Conservation (phyloP, 176 grass and related monocot genomes). For the Panicum miliaceum region DNA sequence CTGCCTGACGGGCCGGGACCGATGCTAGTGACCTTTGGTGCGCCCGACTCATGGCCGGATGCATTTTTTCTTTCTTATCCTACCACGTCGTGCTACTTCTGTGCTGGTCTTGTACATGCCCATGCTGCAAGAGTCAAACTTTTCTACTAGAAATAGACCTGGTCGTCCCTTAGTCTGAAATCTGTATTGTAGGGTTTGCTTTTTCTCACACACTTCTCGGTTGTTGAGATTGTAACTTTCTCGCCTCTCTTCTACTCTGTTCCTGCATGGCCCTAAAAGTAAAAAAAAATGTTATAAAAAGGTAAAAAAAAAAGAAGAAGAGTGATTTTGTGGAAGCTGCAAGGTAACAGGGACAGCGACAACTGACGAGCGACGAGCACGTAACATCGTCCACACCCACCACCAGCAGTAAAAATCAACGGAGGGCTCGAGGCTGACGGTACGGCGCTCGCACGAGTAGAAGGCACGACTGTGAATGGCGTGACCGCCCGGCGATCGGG, state of each 20-base stretch:
- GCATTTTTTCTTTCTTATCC: neutral
- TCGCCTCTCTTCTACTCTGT: neutral
- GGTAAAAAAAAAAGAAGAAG: neutral
- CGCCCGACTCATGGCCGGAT: neutral
- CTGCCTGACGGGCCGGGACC: constrained; percentile 12
- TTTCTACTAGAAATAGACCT: neutral
- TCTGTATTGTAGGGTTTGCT: too few species aligned
- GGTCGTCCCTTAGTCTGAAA: neutral
- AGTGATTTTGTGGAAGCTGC: neutral
- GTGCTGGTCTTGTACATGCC: neutral
- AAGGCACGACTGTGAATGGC: too few species aligned
- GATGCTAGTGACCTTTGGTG: constrained; percentile 36
- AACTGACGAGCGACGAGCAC: too few species aligned
- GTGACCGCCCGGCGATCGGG: too few species aligned
- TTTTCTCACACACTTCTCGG: neutral
- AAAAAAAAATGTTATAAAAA: too few species aligned
- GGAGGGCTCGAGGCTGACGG: too few species aligned
- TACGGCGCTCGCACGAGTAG: too few species aligned
- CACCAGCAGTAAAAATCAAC: too few species aligned
- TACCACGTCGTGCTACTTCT: neutral
- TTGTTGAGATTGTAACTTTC: neutral
- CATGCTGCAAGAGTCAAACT: neutral
- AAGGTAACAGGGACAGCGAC: too few species aligned
- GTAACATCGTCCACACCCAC: too few species aligned
- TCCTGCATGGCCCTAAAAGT: neutral